Conservation (phyloP, 257 asterid species). For the Solanum clarkiae region DNA sequence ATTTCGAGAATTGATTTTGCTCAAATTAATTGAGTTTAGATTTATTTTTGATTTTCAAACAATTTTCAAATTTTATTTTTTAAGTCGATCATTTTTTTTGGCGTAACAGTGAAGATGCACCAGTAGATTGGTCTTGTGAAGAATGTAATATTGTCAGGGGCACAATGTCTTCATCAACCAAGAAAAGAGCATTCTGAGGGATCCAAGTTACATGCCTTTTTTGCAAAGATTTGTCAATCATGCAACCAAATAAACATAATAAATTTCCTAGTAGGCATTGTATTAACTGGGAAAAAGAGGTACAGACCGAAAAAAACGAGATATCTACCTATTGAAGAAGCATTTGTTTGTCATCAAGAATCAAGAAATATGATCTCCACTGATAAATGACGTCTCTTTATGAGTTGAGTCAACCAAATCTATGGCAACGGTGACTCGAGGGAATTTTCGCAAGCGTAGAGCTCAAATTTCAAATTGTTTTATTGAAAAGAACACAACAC, state of each 20-base stretch:
- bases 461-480: background rate
- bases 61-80: no score
- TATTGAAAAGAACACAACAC: background rate
- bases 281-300: conserved; percentile 29
- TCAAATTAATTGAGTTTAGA: no score
- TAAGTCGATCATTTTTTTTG: no score
- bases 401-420: background rate
- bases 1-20: no score
- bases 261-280: background rate
- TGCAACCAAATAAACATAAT: background rate
- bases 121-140: conserved; percentile 37
- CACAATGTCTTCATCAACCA: conserved; percentile 2
- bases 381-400: background rate
- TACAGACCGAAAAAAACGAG: conserved; percentile 23
- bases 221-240: background rate
- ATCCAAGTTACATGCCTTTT: background rate
- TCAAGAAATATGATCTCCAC: background rate
- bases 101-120: background rate
- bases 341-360: no score
- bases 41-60: no score
- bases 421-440: background rate
- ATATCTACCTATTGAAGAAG: no score
- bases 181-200: background rate
- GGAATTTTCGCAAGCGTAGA: conserved; percentile 6
- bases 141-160: conserved; percentile 15